Base-by-base conservation (phyloP, 1,139 yeast genomes). In the Geotrichum restrictum region DNA sequence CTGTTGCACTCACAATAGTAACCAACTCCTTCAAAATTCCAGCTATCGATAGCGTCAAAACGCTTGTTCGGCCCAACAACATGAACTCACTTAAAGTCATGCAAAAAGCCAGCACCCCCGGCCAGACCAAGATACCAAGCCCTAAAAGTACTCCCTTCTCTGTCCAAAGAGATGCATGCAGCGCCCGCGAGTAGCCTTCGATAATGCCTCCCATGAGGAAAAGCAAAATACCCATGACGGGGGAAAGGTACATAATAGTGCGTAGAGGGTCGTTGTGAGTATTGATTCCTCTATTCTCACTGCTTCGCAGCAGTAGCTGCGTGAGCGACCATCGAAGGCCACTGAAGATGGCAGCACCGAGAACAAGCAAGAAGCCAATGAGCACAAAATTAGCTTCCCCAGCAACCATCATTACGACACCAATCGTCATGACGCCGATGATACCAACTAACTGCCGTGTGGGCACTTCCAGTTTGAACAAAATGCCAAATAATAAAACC, bases 291-390 rank as follows among this genome's bases (percentile, higher is more conserved):
- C 42, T 37, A 14, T 27, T 33, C 3, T 24, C 18, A 13, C 21
- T 45, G 31, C 44, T 45, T 60, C 81, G 82, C 54, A 93, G 72
- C 16, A 91, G 75, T 29, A 93, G 68, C 66, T 93, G 98, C 2
- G 98, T 89, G 60, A 89, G 79, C 1, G 96, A 91, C 98, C 98
- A 93, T 60, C 98, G 77, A 51, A 93, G 72, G 1, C 98, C 98
- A 21, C 95, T 85, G 70, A 88, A 78, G 66, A 85, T 77, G 3
- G 95, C 81, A 3, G 96, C 93, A 1, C 80, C 69, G 31, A 93
- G 69, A 1, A 91, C 97, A 46, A 89, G 72, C 8, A 81, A 56
- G 39, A 88, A 81, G 2, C 97, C 98, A 19, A 80, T 55, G 1
- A 77, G 43, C 49, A 63, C 58, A 59, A 62, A 59, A 58, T 70